Evolutionary conservation across 805 yeast species (phyloP), one percentile per base, ranked within the genome.

Genomic region (Hanseniaspora jakobsenii): DNA sequence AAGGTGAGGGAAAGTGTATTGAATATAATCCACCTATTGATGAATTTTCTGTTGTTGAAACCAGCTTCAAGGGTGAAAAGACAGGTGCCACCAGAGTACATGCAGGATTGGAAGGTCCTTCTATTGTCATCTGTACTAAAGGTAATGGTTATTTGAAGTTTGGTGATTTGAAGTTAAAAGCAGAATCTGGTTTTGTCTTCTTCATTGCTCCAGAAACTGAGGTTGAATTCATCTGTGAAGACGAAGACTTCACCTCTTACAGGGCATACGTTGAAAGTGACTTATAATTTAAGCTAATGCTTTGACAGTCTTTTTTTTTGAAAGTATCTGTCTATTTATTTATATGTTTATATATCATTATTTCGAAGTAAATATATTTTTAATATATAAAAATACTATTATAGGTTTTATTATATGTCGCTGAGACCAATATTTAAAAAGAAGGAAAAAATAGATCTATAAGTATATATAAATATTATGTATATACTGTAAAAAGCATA

Each of bases 11-110:
- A 39, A 70, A 66, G 51, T 69, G 79, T 16, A 70, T 70, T 30
- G 66, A 87, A 52, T 91, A 78, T 64, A 81, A 91, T 61, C 99
- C 99, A 27, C 99, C 99, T 48, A 91, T 91, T 58, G 94, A 78
- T 50, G 99, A 91, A 68, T 91, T 91, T 57, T 72, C 95, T 4
- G 96, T 91, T n/a, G 70, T 91, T 56, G 86, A 83, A 65, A 79
- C 89, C 35, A 72, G 74, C 36, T 78, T 80, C 56, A 66, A 69
- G 41, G 59, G 64, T 32, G 50, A 52, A 7, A 58, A 69, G 9
- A n/a, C 35, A 6, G 72, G 70, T 35, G 67, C 75, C 53, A 60
- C 57, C 14, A 81, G 82, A 60, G 56, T 59, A 29, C 71, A 78
- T 53, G 72, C 75, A 43, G 76, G 68, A 5, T 66, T 91, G 36